Evolutionary conservation across 345 rosid species (phyloP).

Genomic region (Microthlaspi erraticum): DNA sequence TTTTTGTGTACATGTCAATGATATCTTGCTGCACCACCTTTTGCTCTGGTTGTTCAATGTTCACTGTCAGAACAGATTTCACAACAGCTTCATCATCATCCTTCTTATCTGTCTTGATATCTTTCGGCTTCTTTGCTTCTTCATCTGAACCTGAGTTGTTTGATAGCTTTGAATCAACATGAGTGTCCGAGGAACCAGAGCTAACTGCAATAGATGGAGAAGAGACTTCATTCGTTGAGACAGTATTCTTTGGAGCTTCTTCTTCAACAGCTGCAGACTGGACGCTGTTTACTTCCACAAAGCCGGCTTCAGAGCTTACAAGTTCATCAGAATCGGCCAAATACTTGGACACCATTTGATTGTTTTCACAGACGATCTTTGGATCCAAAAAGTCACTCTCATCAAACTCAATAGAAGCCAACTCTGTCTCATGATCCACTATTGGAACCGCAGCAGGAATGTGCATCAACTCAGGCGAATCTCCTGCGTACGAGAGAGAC

Average conservation of each 20-base stretch:
- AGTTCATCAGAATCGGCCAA: constrained; percentile 64
- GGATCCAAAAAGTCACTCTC: constrained; percentile 91
- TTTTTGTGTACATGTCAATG: constrained; percentile 96
- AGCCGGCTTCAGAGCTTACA: constrained; percentile 44
- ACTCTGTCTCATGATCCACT: constrained; percentile 46
- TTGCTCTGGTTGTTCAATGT: constrained; percentile 67
- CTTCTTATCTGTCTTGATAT: constrained; percentile 27
- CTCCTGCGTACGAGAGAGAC: constrained; percentile 73
- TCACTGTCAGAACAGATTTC: constrained; percentile 61
- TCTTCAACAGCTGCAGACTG: constrained; percentile 44
- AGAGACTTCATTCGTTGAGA: constrained; percentile 70
- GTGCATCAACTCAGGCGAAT: constrained; percentile 80
- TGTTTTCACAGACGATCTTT: constrained; percentile 79
- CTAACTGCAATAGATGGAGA: constrained; percentile 58
- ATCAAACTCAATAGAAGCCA: constrained; percentile 59
- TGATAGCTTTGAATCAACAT: constrained; percentile 53
- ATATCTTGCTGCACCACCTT: constrained; percentile 89
- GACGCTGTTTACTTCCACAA: constrained; percentile 56
- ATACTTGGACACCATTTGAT: constrained; percentile 93
- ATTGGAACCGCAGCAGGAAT: constrained; percentile 49
- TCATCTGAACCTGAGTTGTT: constrained; percentile 45
- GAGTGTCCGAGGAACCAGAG: constrained; percentile 42
- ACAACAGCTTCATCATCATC: constrained; percentile 49
- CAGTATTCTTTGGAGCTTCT: constrained; percentile 68
- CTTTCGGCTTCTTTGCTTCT: constrained; percentile 49